Evolutionary conservation across 345 rosid species (phyloP), one percentile per base, ranked within the genome.

Genomic region (Arabidopsis suecica): DNA sequence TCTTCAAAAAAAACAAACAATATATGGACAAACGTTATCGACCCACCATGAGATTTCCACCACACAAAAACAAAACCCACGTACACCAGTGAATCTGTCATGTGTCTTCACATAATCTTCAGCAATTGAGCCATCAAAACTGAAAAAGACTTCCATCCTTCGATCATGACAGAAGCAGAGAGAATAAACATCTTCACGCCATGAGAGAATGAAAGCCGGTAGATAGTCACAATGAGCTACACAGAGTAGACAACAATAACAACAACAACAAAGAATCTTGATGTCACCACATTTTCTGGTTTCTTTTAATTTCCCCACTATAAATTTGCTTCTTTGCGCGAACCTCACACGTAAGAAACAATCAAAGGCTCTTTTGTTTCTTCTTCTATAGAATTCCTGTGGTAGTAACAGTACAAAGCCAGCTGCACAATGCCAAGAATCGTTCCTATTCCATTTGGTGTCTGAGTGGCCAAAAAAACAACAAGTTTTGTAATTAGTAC

Each of bases 391-490:
- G 84, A 83, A 18, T 47, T 73, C 32, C 23, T 70, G 56, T 82
- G 85, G 68, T 81, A 91, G 83, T 89, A 64, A 72, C 70, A 86
- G 79, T 88, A 91, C 82, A 93, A 83, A 6, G 14, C 72, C 70
- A 93, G 77, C 71, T 91, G 98, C 25, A 84, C 82, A 65, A 86
- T 79, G 57, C 97, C 97, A 85, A 93, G 75, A 76, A 88, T 22
- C 14, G 91, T 73, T 68, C 98, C 98, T 18, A 93, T 82, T 18
- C 94, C 94, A 65, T 93, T 93, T 30, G 98, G 98, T 50, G 84
- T 79, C 98, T 93, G 94, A 78, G 69, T 65, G 1, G 9, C 18
- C 18, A 25, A 78, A 65, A 48, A 10, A 23, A 48, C 7, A 33
- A 22, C 1, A 50, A n/a, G 28, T 9, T 78, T 41, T 49, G 74